Evolutionary conservation across 805 yeast species (phyloP), one percentile per base, ranked within the genome.

Genomic region (Pichia occidentalis): DNA sequence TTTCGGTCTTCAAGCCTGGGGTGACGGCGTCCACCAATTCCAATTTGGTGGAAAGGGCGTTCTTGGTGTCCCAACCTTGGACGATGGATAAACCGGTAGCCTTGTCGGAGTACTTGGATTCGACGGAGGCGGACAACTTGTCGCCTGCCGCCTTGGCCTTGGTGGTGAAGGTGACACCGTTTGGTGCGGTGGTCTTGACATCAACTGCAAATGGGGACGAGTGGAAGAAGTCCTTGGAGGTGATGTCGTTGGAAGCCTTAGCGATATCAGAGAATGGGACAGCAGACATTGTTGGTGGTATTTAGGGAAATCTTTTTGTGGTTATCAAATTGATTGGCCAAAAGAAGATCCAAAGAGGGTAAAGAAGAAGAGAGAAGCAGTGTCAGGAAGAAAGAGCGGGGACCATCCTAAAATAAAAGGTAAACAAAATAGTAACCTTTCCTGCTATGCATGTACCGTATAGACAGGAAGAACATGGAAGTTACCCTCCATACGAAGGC

Each of bases 1-100:
- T 71, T 68, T 88, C 95, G 53, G 92, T 81, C 73, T 87, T 90
- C 57, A 92, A 76, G 55, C 97, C 97, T 55, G 95, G 95, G 45
- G 96, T 82, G 67, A 90, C 75, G 55, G 86, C 83, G 65, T 88
- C 95, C 43, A 80, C 74, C 57, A 92, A 75, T 72, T 90, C 97
- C 54, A 92, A 74, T 75, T 86, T 90, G 70, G 97, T 85, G 73
- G 77, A 82, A 61, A 92, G 71, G 49, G 82, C 75, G 67, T 90
- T 90, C 65, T 94, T 81, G 55, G 95, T 85, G 71, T 88, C 81
- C 96, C 97, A 88, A 61, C 96, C 95, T 74, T 92, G 97, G 53
- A 96, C 87, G 60, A 92, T 70, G 49, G 96, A 78, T 59, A 92
- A 72, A 49, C 97, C 97, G 46, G 92, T 71, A 47, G 87, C 74